Conservation (phyloP, 2,329 filamentous ascomycete species). For the Rugonectria rugulosa region DNA sequence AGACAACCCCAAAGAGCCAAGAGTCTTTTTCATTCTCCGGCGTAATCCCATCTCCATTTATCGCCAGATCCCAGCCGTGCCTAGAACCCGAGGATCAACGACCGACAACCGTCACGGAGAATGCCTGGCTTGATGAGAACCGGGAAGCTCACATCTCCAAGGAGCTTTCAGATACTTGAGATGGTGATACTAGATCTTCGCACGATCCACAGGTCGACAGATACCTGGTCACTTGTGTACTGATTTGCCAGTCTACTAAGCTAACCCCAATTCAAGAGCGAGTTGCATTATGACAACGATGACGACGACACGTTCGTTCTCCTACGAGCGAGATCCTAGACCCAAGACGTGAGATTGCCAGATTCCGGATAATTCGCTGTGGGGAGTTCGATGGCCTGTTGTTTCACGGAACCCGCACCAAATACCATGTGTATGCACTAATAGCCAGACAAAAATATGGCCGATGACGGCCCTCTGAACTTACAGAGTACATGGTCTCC, state of each 20-base stretch:
- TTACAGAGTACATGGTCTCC: neutral
- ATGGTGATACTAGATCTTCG: too few species aligned
- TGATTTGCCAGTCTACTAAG: too few species aligned
- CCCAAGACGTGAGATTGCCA: neutral
- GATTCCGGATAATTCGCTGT: neutral
- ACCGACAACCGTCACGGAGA: too few species aligned
- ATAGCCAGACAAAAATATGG: neutral
- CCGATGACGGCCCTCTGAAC: neutral
- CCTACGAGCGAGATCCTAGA: neutral
- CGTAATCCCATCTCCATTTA: neutral
- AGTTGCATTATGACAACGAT: neutral
- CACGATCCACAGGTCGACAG: too few species aligned
- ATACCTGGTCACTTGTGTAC: too few species aligned
- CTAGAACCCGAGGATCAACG: neutral
- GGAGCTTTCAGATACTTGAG: too few species aligned
- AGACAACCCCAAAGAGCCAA: conserved; percentile 11
- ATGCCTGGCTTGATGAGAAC: too few species aligned
- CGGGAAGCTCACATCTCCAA: too few species aligned
- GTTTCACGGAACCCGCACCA: neutral
- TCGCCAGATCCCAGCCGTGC: conserved; percentile 1
- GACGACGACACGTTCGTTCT: conserved; percentile 6
- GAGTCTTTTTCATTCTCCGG: conserved; percentile 10
- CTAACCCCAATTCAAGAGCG: too few species aligned
- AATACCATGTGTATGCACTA: neutral
- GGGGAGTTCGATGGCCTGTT: neutral